Percentiles rank a stretch among this genome's conserved stretches.
These are phyloP conservation scores for Debaryomycetaceae sp. DNA, from an alignment of 1,139 yeast species.

Conservation along the genomic window DNA sequence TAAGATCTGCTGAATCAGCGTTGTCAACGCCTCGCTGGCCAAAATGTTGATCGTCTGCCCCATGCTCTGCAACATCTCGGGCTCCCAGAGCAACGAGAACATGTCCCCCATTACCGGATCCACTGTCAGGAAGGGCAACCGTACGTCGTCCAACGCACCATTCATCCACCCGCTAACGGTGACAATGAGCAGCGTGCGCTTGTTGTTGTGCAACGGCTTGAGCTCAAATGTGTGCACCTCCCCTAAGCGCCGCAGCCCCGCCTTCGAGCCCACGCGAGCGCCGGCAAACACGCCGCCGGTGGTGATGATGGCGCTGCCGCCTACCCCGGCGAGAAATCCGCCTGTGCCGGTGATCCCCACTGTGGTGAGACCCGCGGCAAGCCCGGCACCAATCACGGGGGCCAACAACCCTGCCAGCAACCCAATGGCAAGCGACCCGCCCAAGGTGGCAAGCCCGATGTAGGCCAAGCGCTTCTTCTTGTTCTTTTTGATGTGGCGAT, in stretches of 20 bases:
- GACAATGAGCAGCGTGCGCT: conserved; percentile 80
- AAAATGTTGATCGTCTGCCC: conserved; percentile 93
- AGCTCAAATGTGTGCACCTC: conserved; percentile 93
- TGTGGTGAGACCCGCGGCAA: conserved; percentile 95
- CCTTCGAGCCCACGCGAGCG: conserved; percentile 79
- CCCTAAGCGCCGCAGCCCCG: conserved; percentile 84
- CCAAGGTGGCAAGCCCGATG: conserved; percentile 94
- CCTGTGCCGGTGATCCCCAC: conserved; percentile 91
- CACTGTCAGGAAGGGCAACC: conserved; percentile 92
- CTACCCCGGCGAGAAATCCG: conserved; percentile 92
- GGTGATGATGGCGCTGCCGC: conserved; percentile 93
- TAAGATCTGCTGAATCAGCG: conserved; percentile 89
- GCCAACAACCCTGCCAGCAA: conserved; percentile 93
- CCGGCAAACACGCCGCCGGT: conserved; percentile 91
- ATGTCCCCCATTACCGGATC: conserved; percentile 98
- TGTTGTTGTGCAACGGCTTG: conserved; percentile 86
- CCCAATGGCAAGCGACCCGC: conserved; percentile 93
- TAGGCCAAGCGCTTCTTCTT: conserved; percentile 70
- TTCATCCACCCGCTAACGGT: conserved; percentile 99
- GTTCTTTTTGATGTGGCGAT: conserved; percentile 62
- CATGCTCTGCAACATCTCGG: conserved; percentile 92
- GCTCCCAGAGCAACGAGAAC: conserved; percentile 92
- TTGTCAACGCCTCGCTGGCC: conserved; percentile 90
- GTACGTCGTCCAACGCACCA: conserved; percentile 90
- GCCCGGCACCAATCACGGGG: conserved; percentile 97